These are phyloP conservation scores for Aspergillus cavernicola DNA, from an alignment of 495 filamentous ascomycete species.

Conservation along the genomic window DNA sequence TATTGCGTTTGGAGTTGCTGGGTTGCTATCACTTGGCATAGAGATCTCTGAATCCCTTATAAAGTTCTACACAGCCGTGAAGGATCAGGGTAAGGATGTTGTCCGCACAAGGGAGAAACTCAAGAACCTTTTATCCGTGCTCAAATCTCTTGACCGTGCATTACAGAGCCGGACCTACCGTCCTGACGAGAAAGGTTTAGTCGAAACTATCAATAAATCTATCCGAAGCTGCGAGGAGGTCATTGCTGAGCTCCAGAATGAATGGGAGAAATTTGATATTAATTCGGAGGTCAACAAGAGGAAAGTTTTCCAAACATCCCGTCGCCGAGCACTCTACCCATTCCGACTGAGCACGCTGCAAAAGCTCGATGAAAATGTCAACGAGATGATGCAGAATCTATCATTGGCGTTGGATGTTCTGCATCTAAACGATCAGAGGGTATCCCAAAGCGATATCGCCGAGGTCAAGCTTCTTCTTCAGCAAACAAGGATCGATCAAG, in stretches of 20 bases:
- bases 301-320: constrained; percentile 5
- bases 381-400: constrained; percentile 26
- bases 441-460: neutral
- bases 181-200: neutral
- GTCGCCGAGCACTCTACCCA: constrained; percentile 25
- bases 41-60: constrained; percentile 24
- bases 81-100: neutral
- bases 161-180: neutral
- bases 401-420: constrained; percentile 26
- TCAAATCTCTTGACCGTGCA: neutral
- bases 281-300: neutral
- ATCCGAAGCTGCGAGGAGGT: neutral
- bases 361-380: constrained; percentile 30
- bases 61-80: constrained; percentile 27
- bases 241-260: neutral
- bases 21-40: constrained; percentile 29
- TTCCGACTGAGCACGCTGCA: constrained; percentile 30
- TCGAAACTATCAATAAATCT: neutral
- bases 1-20: constrained; percentile 23
- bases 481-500: neutral
- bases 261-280: neutral
- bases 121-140: neutral
- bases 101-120: neutral
- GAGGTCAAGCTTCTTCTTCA: neutral
- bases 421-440: constrained; percentile 11